phyloP scores from a whole-genome alignment of 164 flowering plant genomes.

The Stephania japonica region DNA sequence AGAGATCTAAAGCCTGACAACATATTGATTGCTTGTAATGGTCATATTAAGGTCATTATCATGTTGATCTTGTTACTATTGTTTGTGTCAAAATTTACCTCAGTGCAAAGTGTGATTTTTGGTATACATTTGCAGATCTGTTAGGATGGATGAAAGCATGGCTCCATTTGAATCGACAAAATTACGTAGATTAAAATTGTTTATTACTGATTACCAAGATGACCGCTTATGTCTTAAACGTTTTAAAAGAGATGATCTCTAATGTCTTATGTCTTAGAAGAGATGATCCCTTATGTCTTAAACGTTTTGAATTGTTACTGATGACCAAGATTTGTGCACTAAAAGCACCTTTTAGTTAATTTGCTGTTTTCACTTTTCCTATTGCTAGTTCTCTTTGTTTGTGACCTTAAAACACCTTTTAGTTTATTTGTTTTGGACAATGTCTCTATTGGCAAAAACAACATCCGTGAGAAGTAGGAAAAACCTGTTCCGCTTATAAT shows the following conservation, averaged over 20 bases:
- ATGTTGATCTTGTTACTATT: slow-evolving; percentile 8
- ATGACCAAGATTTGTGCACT: neutral
- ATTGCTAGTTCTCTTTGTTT: neutral
- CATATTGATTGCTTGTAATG: slow-evolving; percentile 89
- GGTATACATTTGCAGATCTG: neutral
- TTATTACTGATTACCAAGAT: neutral
- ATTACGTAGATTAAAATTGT: neutral
- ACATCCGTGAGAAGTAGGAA: too few relatives aligned
- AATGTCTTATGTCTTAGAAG: neutral
- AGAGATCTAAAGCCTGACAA: slow-evolving; percentile 98
- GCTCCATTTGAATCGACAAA: neutral
- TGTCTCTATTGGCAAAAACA: too few relatives aligned
- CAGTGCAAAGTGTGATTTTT: neutral
- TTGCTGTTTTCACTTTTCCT: neutral
- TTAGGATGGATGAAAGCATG: neutral
- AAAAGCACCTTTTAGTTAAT: neutral
- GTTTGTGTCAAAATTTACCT: neutral
- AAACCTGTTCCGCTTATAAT: too few relatives aligned
- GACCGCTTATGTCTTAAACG: neutral
- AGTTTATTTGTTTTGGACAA: too few relatives aligned
- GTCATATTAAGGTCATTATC: slow-evolving; percentile 88
- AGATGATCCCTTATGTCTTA: neutral
- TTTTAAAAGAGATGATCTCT: neutral
- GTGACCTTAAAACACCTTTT: too few relatives aligned
- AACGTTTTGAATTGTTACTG: neutral